Evolutionary conservation across 2,329 filamentous ascomycete genomes (phyloP).

Genomic region (Periconia digitata): DNA sequence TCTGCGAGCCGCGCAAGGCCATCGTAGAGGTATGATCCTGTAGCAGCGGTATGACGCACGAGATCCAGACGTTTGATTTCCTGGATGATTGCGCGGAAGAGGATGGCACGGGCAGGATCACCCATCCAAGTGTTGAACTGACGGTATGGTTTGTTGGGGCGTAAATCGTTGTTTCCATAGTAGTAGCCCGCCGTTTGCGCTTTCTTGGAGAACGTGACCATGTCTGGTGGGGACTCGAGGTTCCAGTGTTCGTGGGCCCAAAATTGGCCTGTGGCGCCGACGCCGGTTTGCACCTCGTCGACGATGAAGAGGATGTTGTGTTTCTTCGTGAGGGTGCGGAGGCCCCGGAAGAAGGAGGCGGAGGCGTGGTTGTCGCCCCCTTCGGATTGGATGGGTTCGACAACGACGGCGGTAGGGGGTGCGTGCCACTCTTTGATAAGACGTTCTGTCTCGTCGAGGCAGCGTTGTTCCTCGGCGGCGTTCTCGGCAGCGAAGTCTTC

Average conservation of each 20-base stretch:
- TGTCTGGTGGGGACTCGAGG: conserved; percentile 76
- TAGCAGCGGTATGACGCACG: conserved; percentile 75
- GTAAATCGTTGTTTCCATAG: conserved; percentile 75
- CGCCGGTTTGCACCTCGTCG: conserved; percentile 91
- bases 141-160: conserved; percentile 90
- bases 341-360: conserved; percentile 80
- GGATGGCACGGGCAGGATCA: conserved; percentile 78
- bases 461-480: conserved; percentile 75
- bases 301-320: conserved; percentile 84
- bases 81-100: conserved; percentile 83
- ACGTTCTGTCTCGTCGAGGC: conserved; percentile 79
- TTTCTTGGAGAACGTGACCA: conserved; percentile 96
- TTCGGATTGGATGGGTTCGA: conserved; percentile 92
- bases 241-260: conserved; percentile 98
- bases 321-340: conserved; percentile 76
- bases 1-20: conserved; percentile 68
- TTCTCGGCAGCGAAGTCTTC: conserved; percentile 80
- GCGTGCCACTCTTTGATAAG: conserved; percentile 77
- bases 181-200: conserved; percentile 93
- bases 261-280: conserved; percentile 91
- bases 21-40: conserved; percentile 76
- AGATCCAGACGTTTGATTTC: conserved; percentile 77
- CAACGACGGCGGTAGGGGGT: conserved; percentile 77
- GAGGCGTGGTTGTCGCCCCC: conserved; percentile 94
- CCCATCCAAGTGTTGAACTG: conserved; percentile 99